Evolutionary conservation across 2,329 filamentous ascomycete species (phyloP).

Genomic region (Neofusicoccum sp.): DNA sequence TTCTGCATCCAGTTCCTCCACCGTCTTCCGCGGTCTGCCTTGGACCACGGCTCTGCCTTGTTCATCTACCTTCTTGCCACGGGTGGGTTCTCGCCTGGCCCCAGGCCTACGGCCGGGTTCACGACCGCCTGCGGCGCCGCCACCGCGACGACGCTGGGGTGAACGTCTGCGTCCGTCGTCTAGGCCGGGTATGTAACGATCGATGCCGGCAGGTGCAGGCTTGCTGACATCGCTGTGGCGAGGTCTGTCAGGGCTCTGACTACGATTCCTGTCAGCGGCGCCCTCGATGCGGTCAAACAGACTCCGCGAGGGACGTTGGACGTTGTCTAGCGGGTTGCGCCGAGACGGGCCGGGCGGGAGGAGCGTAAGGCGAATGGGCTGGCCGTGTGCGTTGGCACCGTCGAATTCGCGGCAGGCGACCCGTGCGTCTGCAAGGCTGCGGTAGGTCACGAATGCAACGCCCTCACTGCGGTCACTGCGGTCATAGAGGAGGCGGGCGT

Average conservation of each 20-base stretch:
- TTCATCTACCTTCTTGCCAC: conserved; percentile 43
- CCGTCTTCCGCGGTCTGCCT: conserved; percentile 73
- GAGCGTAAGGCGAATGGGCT: conserved; percentile 71
- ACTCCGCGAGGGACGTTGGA: conserved; percentile 54
- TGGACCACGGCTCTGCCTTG: conserved; percentile 44
- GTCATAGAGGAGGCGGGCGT: conserved; percentile 75
- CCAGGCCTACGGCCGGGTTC: conserved; percentile 48
- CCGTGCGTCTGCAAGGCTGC: conserved; percentile 66
- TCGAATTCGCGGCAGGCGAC: conserved; percentile 78
- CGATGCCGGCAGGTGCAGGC: conserved; percentile 65
- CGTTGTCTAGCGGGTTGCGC: conserved; percentile 50
- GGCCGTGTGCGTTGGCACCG: conserved; percentile 83
- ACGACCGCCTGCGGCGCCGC: conserved; percentile 45
- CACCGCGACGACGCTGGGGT: conserved; percentile 53
- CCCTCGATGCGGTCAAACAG: conserved; percentile 64
- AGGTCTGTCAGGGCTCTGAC: conserved; percentile 38
- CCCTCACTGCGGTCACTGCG: conserved; percentile 85
- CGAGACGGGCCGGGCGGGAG: conserved; percentile 41
- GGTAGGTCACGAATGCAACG: conserved; percentile 79
- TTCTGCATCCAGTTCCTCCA: conserved; percentile 90
- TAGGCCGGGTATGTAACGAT: conserved; percentile 72
- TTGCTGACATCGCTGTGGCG: conserved; percentile 54
- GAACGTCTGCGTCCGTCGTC: conserved; percentile 50
- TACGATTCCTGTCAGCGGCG: conserved; percentile 36
- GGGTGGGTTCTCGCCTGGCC: conserved; percentile 43